Evolutionary conservation across 805 yeast species (phyloP).

Genomic region (Zygotorulaspora chibaensis): DNA sequence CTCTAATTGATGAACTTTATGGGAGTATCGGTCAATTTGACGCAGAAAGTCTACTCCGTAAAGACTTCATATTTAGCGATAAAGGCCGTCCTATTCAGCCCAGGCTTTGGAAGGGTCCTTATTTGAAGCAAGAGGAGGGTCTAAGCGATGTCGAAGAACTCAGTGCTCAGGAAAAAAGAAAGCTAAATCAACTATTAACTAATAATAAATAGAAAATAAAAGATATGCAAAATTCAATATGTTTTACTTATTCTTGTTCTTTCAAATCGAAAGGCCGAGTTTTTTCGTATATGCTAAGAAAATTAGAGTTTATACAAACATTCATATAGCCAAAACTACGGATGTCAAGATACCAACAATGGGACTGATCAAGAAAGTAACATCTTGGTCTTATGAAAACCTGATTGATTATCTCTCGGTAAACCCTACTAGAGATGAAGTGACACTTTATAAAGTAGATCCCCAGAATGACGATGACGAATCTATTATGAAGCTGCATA

Average conservation of each 20-base stretch:
- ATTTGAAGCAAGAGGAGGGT: slow-evolving; percentile 29
- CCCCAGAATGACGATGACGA: slow-evolving; percentile 47
- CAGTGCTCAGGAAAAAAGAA: slow-evolving; percentile 9
- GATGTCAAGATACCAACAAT: slow-evolving; percentile 8
- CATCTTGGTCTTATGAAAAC: slow-evolving; percentile 32
- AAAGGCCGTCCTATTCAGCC: slow-evolving; percentile 10
- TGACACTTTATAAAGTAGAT: slow-evolving; percentile 57
- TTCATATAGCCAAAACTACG: background rate
- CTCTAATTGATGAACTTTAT: slow-evolving; percentile 8
- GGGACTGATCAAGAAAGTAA: slow-evolving; percentile 34
- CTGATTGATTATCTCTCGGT: slow-evolving; percentile 47
- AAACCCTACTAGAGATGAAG: slow-evolving; percentile 78
- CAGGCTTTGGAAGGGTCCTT: slow-evolving; percentile 31
- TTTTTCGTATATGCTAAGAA: no score
- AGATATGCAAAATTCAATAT: no score
- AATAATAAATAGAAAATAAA: slow-evolving; percentile 1
- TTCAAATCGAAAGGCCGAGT: background rate
- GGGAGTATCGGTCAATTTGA: slow-evolving; percentile 11
- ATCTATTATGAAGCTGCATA: slow-evolving; percentile 48
- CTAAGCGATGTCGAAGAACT: slow-evolving; percentile 33
- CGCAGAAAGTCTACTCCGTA: slow-evolving; percentile 9
- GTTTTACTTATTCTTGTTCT: no score
- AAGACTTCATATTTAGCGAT: slow-evolving; percentile 33
- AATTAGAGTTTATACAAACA: no score
- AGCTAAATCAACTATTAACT: slow-evolving; percentile 2